phyloP scores from a whole-genome alignment of 2,329 filamentous ascomycete species.

The Daldinia sp. region DNA sequence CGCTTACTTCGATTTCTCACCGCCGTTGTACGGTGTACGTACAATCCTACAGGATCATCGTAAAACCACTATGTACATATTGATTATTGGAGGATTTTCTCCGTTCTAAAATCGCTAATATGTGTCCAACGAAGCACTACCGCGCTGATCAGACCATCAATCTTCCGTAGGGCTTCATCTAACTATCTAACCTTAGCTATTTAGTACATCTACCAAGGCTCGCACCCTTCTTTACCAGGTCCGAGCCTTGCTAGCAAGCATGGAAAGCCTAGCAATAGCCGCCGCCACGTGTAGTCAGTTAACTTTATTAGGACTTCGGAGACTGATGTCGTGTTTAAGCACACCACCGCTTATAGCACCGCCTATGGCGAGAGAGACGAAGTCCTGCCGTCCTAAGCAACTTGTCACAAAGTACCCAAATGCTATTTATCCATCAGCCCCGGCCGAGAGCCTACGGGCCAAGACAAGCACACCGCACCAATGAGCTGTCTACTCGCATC shows the following conservation, averaged over 20 bases:
- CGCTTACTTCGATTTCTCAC: conserved; percentile 28
- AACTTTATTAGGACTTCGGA: conserved; percentile 22
- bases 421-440: conserved; percentile 4
- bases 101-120: conserved; percentile 17
- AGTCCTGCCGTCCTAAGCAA: background rate
- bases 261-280: conserved; percentile 24
- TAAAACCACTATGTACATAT: conserved; percentile 13
- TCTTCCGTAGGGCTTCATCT: conserved; percentile 21
- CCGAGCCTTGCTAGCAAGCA: no score
- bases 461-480: conserved; percentile 7
- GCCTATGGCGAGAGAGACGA: background rate
- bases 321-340: background rate
- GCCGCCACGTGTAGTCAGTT: conserved; percentile 27
- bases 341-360: background rate
- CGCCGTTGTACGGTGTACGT: conserved; percentile 26
- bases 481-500: conserved; percentile 24
- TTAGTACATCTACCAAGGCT: background rate
- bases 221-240: conserved; percentile 16
- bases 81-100: conserved; percentile 30
- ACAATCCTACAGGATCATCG: conserved; percentile 28
- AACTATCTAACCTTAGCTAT: background rate
- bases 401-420: background rate
- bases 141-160: conserved; percentile 17
- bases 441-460: conserved; percentile 4
- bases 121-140: conserved; percentile 16